Evolutionary conservation across 768 basidiomycete species (phyloP), one percentile per base, ranked within the genome.

Genomic region (Mycena galericulata): DNA sequence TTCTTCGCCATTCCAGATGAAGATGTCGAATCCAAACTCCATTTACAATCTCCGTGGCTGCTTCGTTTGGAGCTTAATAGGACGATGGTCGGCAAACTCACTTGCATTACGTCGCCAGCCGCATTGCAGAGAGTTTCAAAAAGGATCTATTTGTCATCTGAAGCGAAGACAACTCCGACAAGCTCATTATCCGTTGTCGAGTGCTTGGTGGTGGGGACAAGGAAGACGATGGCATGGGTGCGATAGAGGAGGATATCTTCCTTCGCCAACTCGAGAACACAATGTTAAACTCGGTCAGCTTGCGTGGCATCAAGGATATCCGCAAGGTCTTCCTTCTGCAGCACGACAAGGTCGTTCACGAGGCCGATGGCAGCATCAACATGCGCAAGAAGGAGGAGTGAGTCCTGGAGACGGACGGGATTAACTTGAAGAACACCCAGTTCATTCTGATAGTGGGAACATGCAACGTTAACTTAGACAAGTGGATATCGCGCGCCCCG

Each of bases 1-100:
- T 98, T 98, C 93, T 99, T 99, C 79, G 97, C 97, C 61, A 99
- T 99, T 77, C 98, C 98, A 8, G 98, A 99, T 74, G 96, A 98
- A 76, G 95, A 97, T 54, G 92, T 97, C 66, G 95, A 97, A 77
- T 86, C 89, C n/a, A 97, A 97, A 75, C 82, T 98, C 2, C 92
- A 95, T 71, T 84, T 96, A 1, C 95, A 97, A 77, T 99, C 98
- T 2, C 96, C 97, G 0, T 99, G 98, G 98, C 85, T 99, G 22
- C 89, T 99, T 24, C 96, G 98, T 81, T 89, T 99, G 50, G 97
- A 97, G 76, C 89, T 99, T 61, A 98, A 99, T 78, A 94, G 97
- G 3, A 95, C 97, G 83, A 98, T 99, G 93, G 92, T 99, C 71
- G 97, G 97, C 75, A 97, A 97, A 78, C 86, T 98, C 73, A 94